Evolutionary conservation across 2,329 filamentous ascomycete genomes (phyloP).

Genomic region (Alternaria novae-zelandiae): DNA sequence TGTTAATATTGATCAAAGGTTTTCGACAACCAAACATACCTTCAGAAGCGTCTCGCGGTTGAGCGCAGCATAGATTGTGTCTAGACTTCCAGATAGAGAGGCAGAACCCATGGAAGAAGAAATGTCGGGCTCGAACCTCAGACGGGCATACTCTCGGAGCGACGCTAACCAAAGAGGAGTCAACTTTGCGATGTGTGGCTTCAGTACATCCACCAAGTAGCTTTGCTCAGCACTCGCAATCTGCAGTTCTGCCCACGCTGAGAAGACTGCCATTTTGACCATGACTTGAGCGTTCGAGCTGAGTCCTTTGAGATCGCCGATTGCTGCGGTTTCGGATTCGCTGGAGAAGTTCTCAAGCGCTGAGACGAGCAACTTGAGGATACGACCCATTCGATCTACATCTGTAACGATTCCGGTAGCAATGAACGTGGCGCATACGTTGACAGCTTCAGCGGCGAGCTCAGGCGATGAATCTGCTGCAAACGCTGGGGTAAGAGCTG

Average conservation of each 20-base stretch:
- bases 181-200: conserved; percentile 85
- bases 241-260: conserved; percentile 95
- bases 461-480: conserved; percentile 95
- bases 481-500: conserved; percentile 93
- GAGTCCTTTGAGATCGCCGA: conserved; percentile 89
- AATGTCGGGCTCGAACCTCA: conserved; percentile 96
- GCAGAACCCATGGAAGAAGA: conserved; percentile 86
- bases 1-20: conserved; percentile 12
- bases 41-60: conserved; percentile 91
- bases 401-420: conserved; percentile 97
- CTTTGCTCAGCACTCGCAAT: conserved; percentile 91
- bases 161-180: conserved; percentile 95
- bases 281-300: conserved; percentile 97
- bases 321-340: conserved; percentile 80
- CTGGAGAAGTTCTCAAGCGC: conserved; percentile 91
- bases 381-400: conserved; percentile 97
- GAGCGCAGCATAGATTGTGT: conserved; percentile 92
- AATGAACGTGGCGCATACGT: conserved; percentile 97
- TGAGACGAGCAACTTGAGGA: conserved; percentile 88
- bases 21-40: conserved; percentile 43
- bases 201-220: conserved; percentile 86
- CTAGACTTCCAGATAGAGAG: conserved; percentile 81
- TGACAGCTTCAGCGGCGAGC: conserved; percentile 92
- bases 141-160: conserved; percentile 86
- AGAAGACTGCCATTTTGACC: conserved; percentile 97